Evolutionary conservation across 345 rosid species (phyloP).

Genomic region (Camelina hispida): DNA sequence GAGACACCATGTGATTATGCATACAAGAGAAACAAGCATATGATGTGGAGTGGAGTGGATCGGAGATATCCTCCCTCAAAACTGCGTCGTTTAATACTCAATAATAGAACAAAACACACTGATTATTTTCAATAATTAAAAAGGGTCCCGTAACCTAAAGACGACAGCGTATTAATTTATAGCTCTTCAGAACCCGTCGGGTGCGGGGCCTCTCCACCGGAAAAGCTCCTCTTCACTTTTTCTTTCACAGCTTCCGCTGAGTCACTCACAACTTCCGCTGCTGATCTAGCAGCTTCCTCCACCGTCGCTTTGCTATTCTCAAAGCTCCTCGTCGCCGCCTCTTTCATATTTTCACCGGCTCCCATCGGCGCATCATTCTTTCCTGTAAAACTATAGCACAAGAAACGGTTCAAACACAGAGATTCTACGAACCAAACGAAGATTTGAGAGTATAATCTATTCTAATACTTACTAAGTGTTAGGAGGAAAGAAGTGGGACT

Average conservation of each 20-base stretch:
- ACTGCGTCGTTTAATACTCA: constrained; percentile 11
- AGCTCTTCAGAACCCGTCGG: constrained; percentile 21
- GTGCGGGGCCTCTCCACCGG: constrained; percentile 12
- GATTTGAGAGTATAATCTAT: not conserved
- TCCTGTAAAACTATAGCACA: constrained; percentile 32
- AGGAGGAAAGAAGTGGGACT: constrained; percentile 42
- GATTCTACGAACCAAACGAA: not conserved
- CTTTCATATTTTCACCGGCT: constrained; percentile 41
- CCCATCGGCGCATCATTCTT: constrained; percentile 31
- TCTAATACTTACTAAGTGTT: constrained; percentile 39
- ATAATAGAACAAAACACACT: not conserved
- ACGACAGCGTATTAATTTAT: constrained; percentile 28
- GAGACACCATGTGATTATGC: not conserved
- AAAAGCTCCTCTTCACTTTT: constrained; percentile 32
- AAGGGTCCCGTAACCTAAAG: not conserved
- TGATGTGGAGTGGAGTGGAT: not conserved
- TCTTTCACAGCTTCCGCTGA: constrained; percentile 31
- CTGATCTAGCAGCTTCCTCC: constrained; percentile 48
- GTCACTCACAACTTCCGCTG: constrained; percentile 40
- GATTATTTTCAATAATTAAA: not conserved
- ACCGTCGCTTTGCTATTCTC: constrained; percentile 42
- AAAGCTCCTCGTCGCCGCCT: constrained; percentile 43
- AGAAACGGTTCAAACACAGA: not conserved
- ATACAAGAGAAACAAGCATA: not conserved
- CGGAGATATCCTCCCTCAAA: constrained; percentile 9